These are phyloP conservation scores for Cylindricascospora bacillispora DNA, from an alignment of 1,139 yeast genomes.

Conservation along the genomic window DNA sequence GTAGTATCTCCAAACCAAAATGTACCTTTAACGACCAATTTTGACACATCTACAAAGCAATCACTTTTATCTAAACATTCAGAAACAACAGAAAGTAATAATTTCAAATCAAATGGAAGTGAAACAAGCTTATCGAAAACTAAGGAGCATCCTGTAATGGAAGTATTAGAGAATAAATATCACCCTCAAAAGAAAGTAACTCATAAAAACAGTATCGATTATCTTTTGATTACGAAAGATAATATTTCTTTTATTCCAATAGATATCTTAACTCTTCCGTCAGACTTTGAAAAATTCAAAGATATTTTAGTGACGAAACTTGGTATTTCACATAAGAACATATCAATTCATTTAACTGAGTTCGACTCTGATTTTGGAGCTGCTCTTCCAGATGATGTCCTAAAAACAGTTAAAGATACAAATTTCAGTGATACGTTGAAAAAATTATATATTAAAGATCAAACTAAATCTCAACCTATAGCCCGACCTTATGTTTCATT, in stretches of 20 bases:
- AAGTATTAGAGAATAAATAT: constrained; percentile 25
- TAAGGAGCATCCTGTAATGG: too few relatives aligned
- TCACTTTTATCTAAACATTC: background rate
- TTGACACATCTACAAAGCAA: background rate
- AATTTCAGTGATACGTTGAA: constrained; percentile 28
- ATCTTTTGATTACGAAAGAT: constrained; percentile 48
- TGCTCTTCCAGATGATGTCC: constrained; percentile 38
- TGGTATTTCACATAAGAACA: constrained; percentile 32
- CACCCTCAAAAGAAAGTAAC: constrained; percentile 23
- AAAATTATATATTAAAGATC: constrained; percentile 37
- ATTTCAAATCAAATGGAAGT: background rate
- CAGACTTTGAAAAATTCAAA: constrained; percentile 28
- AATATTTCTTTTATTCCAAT: constrained; percentile 41
- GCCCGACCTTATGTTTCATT: constrained; percentile 9
- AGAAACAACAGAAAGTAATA: background rate
- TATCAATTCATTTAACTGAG: constrained; percentile 59
- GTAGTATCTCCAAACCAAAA: background rate
- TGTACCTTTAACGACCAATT: background rate
- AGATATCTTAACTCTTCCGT: constrained; percentile 25
- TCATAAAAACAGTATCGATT: constrained; percentile 17
- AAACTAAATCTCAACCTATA: constrained; percentile 10
- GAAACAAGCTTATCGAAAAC: background rate
- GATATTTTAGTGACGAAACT: constrained; percentile 30
- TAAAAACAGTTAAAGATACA: constrained; percentile 31
- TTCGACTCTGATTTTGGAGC: constrained; percentile 54